phyloP scores from a whole-genome alignment of 1,139 yeast species.

The Kodamaea arcana region DNA sequence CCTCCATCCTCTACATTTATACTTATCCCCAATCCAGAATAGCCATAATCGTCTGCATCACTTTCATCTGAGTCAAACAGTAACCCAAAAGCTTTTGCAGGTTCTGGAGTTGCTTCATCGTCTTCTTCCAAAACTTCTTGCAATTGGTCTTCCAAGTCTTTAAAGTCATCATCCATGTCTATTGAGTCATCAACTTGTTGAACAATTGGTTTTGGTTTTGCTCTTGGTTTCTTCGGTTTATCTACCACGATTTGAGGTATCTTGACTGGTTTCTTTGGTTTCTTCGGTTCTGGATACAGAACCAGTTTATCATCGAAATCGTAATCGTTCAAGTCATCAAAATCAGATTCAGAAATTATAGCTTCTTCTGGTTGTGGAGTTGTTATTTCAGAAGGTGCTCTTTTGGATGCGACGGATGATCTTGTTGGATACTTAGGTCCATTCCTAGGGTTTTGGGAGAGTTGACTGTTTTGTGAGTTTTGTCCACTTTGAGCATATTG shows the following conservation, averaged over 20 bases:
- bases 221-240: slow-evolving; percentile 1
- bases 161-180: slow-evolving; percentile 40
- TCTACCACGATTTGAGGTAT: neutral
- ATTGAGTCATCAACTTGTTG: slow-evolving; percentile 11
- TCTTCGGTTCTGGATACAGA: neutral
- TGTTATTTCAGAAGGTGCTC: slow-evolving; percentile 13
- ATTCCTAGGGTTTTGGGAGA: too few species aligned
- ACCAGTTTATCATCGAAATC: slow-evolving; percentile 14
- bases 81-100: slow-evolving; percentile 2
- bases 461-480: too few species aligned
- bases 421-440: slow-evolving; percentile 1
- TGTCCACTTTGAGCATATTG: neutral
- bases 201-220: slow-evolving; percentile 9
- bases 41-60: slow-evolving; percentile 24
- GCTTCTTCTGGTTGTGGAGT: slow-evolving; percentile 19
- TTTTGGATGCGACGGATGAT: slow-evolving; percentile 11
- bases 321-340: slow-evolving; percentile 31
- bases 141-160: slow-evolving; percentile 43
- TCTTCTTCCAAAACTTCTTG: slow-evolving; percentile 39
- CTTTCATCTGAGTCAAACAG: slow-evolving; percentile 23
- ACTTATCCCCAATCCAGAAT: slow-evolving; percentile 13
- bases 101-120: slow-evolving; percentile 8
- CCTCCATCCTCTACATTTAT: slow-evolving; percentile 23
- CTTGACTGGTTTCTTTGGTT: slow-evolving; percentile 4
- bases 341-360: slow-evolving; percentile 34